phyloP scores from a whole-genome alignment of 1,139 yeast species.

The Candida glucosophila region DNA sequence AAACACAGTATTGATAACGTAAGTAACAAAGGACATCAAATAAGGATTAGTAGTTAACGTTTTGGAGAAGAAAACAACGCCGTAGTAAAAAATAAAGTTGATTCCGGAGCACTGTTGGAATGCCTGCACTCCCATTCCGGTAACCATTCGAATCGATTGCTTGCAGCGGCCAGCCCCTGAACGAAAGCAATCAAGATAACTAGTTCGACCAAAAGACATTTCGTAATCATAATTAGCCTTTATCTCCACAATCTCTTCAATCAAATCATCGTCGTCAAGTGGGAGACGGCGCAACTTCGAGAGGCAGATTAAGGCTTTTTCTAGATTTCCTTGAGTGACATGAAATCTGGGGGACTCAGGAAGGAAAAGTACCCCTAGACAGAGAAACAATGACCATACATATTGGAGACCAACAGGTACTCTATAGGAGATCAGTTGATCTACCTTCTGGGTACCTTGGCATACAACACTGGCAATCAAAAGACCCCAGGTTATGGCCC shows the following conservation, averaged over 20 bases:
- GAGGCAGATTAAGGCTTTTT: slow-evolving; percentile 44
- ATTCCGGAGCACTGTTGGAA: slow-evolving; percentile 75
- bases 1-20: slow-evolving; percentile 60
- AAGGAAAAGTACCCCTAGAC: slow-evolving; percentile 55
- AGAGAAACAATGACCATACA: slow-evolving; percentile 53
- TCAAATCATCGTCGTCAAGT: slow-evolving; percentile 49
- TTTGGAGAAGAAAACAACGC: slow-evolving; percentile 60
- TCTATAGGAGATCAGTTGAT: slow-evolving; percentile 53
- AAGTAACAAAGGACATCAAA: slow-evolving; percentile 60
- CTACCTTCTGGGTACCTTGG: slow-evolving; percentile 58
- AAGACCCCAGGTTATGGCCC: slow-evolving; percentile 83
- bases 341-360: slow-evolving; percentile 74
- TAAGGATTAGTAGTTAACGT: slow-evolving; percentile 56
- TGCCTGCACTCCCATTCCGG: slow-evolving; percentile 63
- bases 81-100: slow-evolving; percentile 72
- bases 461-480: slow-evolving; percentile 68
- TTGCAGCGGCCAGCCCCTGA: slow-evolving; percentile 60
- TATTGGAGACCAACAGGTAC: slow-evolving; percentile 74
- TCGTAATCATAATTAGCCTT: slow-evolving; percentile 75
- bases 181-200: slow-evolving; percentile 53
- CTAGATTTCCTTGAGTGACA: slow-evolving; percentile 54
- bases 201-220: slow-evolving; percentile 49
- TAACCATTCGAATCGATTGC: slow-evolving; percentile 54
- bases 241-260: slow-evolving; percentile 71
- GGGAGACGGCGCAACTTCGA: slow-evolving; percentile 34